Evolutionary conservation across 805 yeast genomes (phyloP).

Genomic region (Osmozyma mogii): DNA sequence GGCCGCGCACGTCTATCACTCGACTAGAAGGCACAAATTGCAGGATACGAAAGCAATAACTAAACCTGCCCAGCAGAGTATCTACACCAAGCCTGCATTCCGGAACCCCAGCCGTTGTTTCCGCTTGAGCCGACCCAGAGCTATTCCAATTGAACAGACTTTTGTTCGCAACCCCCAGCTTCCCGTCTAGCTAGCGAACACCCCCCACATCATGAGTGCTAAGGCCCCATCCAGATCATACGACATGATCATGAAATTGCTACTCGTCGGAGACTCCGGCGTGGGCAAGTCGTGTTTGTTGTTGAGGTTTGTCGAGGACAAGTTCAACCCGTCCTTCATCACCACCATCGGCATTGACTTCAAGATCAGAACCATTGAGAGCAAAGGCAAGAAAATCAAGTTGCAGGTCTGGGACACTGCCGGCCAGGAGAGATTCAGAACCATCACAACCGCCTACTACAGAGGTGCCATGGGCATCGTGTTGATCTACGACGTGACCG

Average conservation of each 20-base stretch:
- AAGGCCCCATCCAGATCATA: constrained; percentile 67
- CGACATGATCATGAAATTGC: constrained; percentile 85
- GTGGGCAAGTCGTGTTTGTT: constrained; percentile 87
- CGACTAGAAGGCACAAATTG: no score
- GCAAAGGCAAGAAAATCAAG: constrained; percentile 88
- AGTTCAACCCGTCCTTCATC: constrained; percentile 92
- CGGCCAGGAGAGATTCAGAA: constrained; percentile 93
- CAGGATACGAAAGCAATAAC: no score
- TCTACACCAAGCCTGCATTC: no score
- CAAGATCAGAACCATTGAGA: constrained; percentile 91
- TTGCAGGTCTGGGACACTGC: constrained; percentile 97
- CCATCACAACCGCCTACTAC: constrained; percentile 88
- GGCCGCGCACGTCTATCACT: no score
- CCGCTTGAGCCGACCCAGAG: no score
- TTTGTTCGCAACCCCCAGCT: no score
- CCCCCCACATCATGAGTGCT: constrained; percentile 47
- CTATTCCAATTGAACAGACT: no score
- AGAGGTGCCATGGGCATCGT: constrained; percentile 88
- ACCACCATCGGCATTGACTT: constrained; percentile 98
- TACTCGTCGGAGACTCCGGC: constrained; percentile 88
- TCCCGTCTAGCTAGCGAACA: no score
- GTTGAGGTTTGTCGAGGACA: constrained; percentile 90
- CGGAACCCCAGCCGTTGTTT: no score
- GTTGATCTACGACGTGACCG: constrained; percentile 77
- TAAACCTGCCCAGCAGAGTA: no score